phyloP scores from a whole-genome alignment of 2,329 filamentous ascomycete genomes.

The Penicillium sp. region DNA sequence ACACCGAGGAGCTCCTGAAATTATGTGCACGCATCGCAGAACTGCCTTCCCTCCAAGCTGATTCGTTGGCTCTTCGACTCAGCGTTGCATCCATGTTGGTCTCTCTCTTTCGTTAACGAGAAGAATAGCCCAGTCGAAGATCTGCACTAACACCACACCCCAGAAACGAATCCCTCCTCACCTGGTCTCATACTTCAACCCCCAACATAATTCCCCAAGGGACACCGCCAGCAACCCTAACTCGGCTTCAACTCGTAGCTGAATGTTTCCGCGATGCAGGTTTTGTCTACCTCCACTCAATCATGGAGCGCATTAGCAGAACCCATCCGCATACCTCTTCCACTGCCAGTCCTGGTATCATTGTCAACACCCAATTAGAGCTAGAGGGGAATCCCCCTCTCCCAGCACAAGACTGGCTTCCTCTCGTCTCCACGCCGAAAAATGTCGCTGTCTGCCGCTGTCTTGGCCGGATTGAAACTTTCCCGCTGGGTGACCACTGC shows the following conservation, averaged over 20 bases:
- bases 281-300: conserved; percentile 32
- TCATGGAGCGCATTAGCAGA: conserved; percentile 24
- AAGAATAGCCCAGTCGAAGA: background rate
- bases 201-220: conserved; percentile 28
- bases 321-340: background rate
- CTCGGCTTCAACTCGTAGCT: conserved; percentile 30
- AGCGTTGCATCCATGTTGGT: conserved; percentile 27
- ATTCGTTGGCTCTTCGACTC: conserved; percentile 19
- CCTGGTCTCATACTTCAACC: conserved; percentile 24
- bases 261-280: conserved; percentile 33
- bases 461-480: conserved; percentile 20
- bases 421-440: conserved; percentile 25
- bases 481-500: conserved; percentile 27
- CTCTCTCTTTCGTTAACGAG: background rate
- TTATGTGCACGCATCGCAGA: conserved; percentile 29
- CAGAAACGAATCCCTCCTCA: conserved; percentile 28
- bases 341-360: background rate
- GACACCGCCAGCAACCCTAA: conserved; percentile 21
- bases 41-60: conserved; percentile 19
- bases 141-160: background rate
- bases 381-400: background rate
- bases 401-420: conserved; percentile 3
- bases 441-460: conserved; percentile 22
- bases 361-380: background rate
- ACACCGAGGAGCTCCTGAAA: conserved; percentile 31